These are phyloP conservation scores for Trypanosoma cruzi DNA, from an alignment of 208 protist genomes.

Conservation along the genomic window DNA sequence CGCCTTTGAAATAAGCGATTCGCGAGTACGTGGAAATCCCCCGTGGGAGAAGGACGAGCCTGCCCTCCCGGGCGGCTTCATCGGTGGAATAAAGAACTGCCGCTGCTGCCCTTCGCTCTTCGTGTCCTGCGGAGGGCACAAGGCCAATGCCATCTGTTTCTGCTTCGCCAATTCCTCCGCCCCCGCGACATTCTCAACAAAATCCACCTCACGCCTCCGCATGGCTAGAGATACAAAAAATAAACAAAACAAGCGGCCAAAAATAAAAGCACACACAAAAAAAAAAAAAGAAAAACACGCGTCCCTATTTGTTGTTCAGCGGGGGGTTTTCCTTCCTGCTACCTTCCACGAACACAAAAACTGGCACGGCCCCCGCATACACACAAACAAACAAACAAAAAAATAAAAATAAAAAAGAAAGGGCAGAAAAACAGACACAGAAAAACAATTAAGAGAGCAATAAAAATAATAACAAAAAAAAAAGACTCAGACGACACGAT, in stretches of 20 bases:
- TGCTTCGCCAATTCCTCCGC: neutral
- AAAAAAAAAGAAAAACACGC: neutral
- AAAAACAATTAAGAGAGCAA: neutral
- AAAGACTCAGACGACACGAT: neutral
- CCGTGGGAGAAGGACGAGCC: neutral
- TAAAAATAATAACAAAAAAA: neutral
- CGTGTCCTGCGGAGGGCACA: neutral
- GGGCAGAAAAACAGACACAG: neutral
- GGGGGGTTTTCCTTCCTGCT: neutral
- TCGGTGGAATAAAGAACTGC: conserved; percentile 4
- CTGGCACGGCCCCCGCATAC: neutral
- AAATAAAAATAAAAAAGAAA: neutral
- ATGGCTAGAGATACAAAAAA: neutral
- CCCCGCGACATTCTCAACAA: neutral
- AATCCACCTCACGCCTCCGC: conserved; percentile 15
- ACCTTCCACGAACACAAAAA: neutral
- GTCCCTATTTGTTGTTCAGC: neutral
- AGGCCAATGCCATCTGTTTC: neutral
- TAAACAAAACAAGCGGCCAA: too few species aligned
- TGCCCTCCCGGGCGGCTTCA: neutral
- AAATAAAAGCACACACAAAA: neutral
- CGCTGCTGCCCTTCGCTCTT: neutral
- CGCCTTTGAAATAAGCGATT: conserved; percentile 37
- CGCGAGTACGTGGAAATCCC: neutral
- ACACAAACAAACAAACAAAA: neutral